These are phyloP conservation scores for Ceratocystis albifundus DNA, from an alignment of 2,329 filamentous ascomycete genomes.

Conservation along the genomic window DNA sequence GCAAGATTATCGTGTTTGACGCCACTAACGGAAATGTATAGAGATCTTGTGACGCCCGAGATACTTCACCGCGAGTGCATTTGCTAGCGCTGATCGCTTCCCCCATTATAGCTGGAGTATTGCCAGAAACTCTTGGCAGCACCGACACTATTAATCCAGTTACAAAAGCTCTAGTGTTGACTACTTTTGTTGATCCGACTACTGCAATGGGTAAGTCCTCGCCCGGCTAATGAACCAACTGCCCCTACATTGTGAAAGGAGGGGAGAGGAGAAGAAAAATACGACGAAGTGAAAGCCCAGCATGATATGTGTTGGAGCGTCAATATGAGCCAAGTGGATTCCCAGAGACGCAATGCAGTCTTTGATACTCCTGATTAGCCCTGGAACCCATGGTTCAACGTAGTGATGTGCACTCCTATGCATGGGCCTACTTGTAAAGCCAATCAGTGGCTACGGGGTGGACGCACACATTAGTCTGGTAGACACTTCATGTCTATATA, in stretches of 20 bases:
- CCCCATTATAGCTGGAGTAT: background rate
- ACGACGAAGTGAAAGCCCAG: background rate
- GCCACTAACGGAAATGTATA: conserved; percentile 17
- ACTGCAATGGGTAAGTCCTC: background rate
- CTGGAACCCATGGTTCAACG: background rate
- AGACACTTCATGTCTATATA: background rate
- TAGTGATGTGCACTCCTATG: background rate
- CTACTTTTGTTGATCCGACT: background rate
- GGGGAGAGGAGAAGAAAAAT: background rate
- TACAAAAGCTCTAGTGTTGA: background rate
- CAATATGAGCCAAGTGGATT: conserved; percentile 5
- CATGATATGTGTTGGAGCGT: background rate
- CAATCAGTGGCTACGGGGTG: background rate
- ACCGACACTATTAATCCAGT: background rate
- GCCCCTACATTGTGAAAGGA: background rate
- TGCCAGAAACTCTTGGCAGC: background rate
- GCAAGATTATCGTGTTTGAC: conserved; percentile 7
- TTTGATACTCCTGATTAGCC: background rate
- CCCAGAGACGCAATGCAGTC: background rate
- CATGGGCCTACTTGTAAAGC: background rate
- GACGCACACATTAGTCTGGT: background rate
- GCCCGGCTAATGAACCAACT: background rate
- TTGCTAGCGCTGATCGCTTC: background rate
- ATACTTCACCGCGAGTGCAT: background rate
- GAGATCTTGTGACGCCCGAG: conserved; percentile 2